These are phyloP conservation scores for Xylariaceae sp. DNA, from an alignment of 2,329 filamentous ascomycete species.

Conservation along the genomic window DNA sequence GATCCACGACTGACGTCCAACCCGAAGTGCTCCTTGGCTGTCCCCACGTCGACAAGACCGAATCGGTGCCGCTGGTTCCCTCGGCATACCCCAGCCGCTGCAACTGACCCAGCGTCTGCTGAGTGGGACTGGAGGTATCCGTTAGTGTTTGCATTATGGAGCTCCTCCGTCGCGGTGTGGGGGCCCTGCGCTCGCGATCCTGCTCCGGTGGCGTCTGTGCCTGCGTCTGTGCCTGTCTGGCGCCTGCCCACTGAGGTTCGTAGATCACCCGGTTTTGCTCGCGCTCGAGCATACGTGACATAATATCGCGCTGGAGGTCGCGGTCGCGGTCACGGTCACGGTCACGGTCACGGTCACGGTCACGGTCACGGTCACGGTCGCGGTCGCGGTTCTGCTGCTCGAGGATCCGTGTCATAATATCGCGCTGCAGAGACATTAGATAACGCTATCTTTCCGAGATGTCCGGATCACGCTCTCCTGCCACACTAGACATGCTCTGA, in stretches of 20 bases:
- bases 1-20: slow-evolving; percentile 40
- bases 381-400: too few relatives aligned
- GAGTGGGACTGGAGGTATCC: slow-evolving; percentile 23
- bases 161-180: slow-evolving; percentile 26
- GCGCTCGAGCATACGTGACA: slow-evolving; percentile 30
- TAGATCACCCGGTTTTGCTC: slow-evolving; percentile 27
- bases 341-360: too few relatives aligned
- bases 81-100: slow-evolving; percentile 20
- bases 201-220: slow-evolving; percentile 24
- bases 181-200: slow-evolving; percentile 28
- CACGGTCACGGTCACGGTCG: too few relatives aligned
- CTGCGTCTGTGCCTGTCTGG: too few relatives aligned
- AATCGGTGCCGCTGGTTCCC: slow-evolving; percentile 18
- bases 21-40: slow-evolving; percentile 27
- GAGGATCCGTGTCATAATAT: too few relatives aligned
- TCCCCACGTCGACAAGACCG: slow-evolving; percentile 22
- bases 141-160: slow-evolving; percentile 29
- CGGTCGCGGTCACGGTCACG: slow-evolving; percentile 16
- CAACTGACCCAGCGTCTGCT: slow-evolving; percentile 16
- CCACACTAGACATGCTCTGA: slow-evolving; percentile 11
- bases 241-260: slow-evolving; percentile 24
- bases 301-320: slow-evolving; percentile 29
- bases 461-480: too few relatives aligned
- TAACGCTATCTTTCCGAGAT: too few relatives aligned
- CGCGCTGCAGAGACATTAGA: too few relatives aligned